Conservation (phyloP, 441 rosid species). For the Corymbia calophylla region DNA sequence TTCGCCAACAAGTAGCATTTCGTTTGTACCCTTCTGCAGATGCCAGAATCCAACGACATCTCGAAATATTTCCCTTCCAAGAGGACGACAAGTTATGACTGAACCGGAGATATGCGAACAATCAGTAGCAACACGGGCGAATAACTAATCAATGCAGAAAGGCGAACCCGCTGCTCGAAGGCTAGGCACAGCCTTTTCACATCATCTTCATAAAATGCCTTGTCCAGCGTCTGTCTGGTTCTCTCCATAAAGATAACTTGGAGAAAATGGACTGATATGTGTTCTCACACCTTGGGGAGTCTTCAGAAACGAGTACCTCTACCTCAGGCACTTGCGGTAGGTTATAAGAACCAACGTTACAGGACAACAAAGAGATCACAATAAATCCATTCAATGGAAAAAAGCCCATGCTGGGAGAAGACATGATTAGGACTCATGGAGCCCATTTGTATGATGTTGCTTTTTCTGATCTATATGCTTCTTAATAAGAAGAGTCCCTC, state of each 20-base stretch:
- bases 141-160: background rate
- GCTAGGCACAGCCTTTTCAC: constrained; percentile 95
- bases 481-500: background rate
- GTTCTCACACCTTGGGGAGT: no score
- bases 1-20: no score
- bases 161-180: constrained; percentile 90
- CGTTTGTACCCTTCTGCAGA: no score
- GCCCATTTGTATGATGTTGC: background rate
- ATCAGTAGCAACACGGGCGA: background rate
- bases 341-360: background rate
- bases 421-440: background rate
- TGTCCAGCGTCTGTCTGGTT: constrained; percentile 74
- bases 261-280: constrained; percentile 78
- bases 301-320: no score
- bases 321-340: no score
- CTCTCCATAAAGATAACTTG: constrained; percentile 79
- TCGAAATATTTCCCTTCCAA: no score
- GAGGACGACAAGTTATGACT: no score
- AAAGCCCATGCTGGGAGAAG: background rate
- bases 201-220: constrained; percentile 22
- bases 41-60: no score
- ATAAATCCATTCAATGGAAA: background rate
- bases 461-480: background rate
- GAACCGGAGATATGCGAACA: no score
- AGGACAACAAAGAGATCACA: background rate